Evolutionary conservation across 2,329 filamentous ascomycete genomes (phyloP), one percentile per base, ranked within the genome.

Genomic region (Neofusicoccum cordaticola): DNA sequence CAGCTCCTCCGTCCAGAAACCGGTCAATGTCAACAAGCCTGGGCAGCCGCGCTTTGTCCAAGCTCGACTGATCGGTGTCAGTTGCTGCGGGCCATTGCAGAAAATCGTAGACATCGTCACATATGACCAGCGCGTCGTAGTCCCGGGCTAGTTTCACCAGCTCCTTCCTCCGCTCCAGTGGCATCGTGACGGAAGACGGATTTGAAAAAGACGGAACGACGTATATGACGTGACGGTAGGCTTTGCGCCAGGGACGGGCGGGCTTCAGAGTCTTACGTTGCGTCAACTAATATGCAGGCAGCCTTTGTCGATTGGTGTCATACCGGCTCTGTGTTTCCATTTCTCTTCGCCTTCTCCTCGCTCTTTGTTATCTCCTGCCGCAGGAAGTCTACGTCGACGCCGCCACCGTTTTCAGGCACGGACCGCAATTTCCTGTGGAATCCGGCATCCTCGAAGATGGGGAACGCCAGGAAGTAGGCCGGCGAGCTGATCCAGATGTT

Each of bases 91-190:
- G 84, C 92, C 93, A 97, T 74, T 93, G 90, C 4, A 98, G 82
- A 69, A 94, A 90, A 75, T 98, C 94, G 74, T 99, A 99, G 9
- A 98, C 93, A 75, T 99, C 95, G 78, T 98, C 94, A 56, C 86
- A 86, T 34, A 97, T 83, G 63, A 97, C 78, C n/a, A 98, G 83
- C 6, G 91, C 92, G 74, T 98, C 88, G 74, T 90, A 87, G 65
- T 88, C 82, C 64, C 94, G 85, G 0, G 94, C 94, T 6, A 97
- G 78, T n/a, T 81, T 80, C 27, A 98, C 87, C 3, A 98, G 83
- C 11, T 81, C 81, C 67, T 88, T 79, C 3, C 95, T 85, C 34
- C 90, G 85, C 17, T 78, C 74, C 3, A 92, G 76, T 13, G 88
- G 87, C 88, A 96, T 94, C 2, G 91, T 93, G 72, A 89, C 90